Base-by-base conservation (phyloP, 225 moss, liverwort and hornwort genomes). In the Polytrichum formosum region DNA sequence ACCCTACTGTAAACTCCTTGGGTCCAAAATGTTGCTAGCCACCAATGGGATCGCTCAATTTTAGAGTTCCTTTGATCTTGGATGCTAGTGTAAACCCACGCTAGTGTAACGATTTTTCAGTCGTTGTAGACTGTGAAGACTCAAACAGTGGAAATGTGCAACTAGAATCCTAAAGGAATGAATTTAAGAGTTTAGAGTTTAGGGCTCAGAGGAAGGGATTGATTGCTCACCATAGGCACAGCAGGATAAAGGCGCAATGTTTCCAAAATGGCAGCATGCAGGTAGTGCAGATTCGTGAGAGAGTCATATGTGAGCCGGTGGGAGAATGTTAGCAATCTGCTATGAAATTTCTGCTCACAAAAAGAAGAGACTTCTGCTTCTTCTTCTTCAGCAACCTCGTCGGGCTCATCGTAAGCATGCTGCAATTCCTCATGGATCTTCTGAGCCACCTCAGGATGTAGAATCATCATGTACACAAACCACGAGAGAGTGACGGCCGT, bases 161-260 rank as follows among this genome's bases (percentile, higher is more conserved):
- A 37, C 9, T 37, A 37, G 37, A 37, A 46, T 46, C 13, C 46
- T 46, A 16, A 26, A 16, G 46, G 13, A 46, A 46, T 46, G 1
- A 46, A 46, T 13, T 16, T 46, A 3, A 46, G 16, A 46, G 10
- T 13, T 46, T 46, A 46, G 4, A 13, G 46, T 2, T 46, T 46
- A 46, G 16, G 37, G 46, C 46, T 46, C 13, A 46, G 46, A 46
- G 10, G 13, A 46, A 16, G 46, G 13, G 46, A 54, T 26, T 56
- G 18, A n/a, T 17, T 26, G 19, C 29, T 71, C 28, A 78, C 82
- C 71, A 71, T 67, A 1, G 82, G 78, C n/a, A 82, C 82, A 2
- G 78, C 74, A 62, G 82, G 82, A 67, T 70, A 82, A 21, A 82
- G 74, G 17, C 82, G 78, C 5, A 82, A 35, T 0, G 82, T 75